phyloP scores from a whole-genome alignment of 805 yeast genomes.

The Metschnikowia reukaufii region DNA sequence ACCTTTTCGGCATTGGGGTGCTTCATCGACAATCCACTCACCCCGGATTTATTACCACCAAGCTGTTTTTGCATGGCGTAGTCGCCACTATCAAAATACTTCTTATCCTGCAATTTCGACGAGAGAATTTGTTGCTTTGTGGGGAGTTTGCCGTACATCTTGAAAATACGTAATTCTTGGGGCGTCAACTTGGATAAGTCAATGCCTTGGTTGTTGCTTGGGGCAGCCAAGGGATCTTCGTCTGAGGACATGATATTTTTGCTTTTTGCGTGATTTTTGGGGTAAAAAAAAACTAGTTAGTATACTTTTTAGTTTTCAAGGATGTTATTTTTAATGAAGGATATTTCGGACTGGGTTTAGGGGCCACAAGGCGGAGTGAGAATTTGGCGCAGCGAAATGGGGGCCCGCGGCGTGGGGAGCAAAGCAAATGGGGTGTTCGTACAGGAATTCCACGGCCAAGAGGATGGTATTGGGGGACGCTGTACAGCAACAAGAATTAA shows the following conservation, averaged over 20 bases:
- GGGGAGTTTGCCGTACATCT: slow-evolving; percentile 84
- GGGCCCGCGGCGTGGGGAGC: neutral
- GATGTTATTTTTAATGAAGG: too few relatives aligned
- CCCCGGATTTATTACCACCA: slow-evolving; percentile 31
- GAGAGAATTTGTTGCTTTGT: slow-evolving; percentile 73
- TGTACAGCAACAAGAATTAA: too few relatives aligned
- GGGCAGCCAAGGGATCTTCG: slow-evolving; percentile 53
- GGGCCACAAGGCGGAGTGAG: neutral
- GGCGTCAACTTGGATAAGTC: slow-evolving; percentile 64
- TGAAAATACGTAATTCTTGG: slow-evolving; percentile 76
- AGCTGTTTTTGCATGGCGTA: slow-evolving; percentile 71
- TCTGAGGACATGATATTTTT: slow-evolving; percentile 37
- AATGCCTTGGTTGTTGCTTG: slow-evolving; percentile 42
- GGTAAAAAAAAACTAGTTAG: neutral
- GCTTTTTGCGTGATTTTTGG: neutral
- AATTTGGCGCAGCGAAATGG: neutral
- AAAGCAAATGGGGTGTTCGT: neutral
- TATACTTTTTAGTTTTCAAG: neutral
- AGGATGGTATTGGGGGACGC: too few relatives aligned
- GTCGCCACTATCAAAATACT: slow-evolving; percentile 92
- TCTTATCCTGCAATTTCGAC: slow-evolving; percentile 79
- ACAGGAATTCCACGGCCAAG: neutral
- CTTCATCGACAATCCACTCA: slow-evolving; percentile 41
- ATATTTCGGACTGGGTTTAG: too few relatives aligned
- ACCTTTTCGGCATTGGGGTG: slow-evolving; percentile 60